phyloP scores from a whole-genome alignment of 2,329 filamentous ascomycete species.

The Neofusicoccum ribis region DNA sequence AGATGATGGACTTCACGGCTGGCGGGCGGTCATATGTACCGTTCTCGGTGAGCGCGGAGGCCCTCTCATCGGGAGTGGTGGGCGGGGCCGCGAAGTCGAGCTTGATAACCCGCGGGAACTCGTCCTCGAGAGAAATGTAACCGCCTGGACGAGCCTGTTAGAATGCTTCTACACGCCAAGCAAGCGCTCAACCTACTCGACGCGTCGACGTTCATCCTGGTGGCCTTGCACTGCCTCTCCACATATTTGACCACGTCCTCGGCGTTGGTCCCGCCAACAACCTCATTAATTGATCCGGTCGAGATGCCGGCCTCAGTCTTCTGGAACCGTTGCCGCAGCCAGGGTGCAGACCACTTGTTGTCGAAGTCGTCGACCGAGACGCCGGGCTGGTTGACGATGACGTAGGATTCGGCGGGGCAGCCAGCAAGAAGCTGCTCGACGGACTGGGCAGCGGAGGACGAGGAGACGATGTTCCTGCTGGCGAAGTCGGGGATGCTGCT shows the following conservation, averaged over 20 bases:
- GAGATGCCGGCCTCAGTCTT: slow-evolving; percentile 54
- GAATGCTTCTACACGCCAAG: neutral
- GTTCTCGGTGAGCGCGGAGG: slow-evolving; percentile 44
- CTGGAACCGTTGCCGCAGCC: slow-evolving; percentile 53
- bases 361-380: slow-evolving; percentile 69
- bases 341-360: slow-evolving; percentile 52
- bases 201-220: slow-evolving; percentile 45
- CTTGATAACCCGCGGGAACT: slow-evolving; percentile 17
- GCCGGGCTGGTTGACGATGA: slow-evolving; percentile 76
- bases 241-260: slow-evolving; percentile 45
- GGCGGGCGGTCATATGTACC: slow-evolving; percentile 21
- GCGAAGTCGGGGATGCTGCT: slow-evolving; percentile 31
- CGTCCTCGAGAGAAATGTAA: slow-evolving; percentile 19
- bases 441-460: slow-evolving; percentile 44
- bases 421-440: slow-evolving; percentile 53
- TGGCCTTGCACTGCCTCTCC: slow-evolving; percentile 49
- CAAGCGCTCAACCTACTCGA: slow-evolving; percentile 27
- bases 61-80: slow-evolving; percentile 32
- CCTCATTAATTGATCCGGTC: slow-evolving; percentile 54
- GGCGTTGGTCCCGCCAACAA: slow-evolving; percentile 51
- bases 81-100: slow-evolving; percentile 45
- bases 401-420: slow-evolving; percentile 75
- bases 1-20: slow-evolving; percentile 14
- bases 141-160: slow-evolving; percentile 4
- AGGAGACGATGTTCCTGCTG: slow-evolving; percentile 41